Conservation (phyloP, 768 basidiomycete genomes). For the Mycena galericulata region DNA sequence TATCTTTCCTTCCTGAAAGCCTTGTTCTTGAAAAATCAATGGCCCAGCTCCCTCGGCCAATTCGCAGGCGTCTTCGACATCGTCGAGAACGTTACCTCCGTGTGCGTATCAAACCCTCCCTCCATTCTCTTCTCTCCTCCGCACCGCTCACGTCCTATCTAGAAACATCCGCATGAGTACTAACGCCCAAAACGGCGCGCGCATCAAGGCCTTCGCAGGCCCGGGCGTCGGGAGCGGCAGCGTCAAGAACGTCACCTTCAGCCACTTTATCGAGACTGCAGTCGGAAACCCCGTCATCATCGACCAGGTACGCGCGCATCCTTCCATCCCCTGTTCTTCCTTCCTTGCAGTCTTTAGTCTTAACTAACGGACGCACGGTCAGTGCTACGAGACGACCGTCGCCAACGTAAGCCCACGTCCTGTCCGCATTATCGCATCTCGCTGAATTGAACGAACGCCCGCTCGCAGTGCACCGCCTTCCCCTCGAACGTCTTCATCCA, state of each 20-base stretch:
- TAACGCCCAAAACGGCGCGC: conserved; percentile 75
- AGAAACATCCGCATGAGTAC: conserved; percentile 70
- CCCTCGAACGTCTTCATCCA: conserved; percentile 68
- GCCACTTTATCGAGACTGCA: conserved; percentile 62
- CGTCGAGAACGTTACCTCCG: conserved; percentile 68
- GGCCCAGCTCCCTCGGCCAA: conserved; percentile 69
- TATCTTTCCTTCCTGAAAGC: not conserved
- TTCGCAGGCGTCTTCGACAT: conserved; percentile 67
- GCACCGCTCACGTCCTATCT: not conserved
- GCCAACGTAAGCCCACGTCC: conserved; percentile 37
- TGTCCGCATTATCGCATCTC: not conserved
- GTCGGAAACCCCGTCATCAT: conserved; percentile 73
- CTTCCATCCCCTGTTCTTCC: too few species aligned
- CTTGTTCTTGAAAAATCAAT: not conserved
- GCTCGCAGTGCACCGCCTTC: conserved; percentile 60
- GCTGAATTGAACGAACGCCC: not conserved
- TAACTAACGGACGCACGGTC: not conserved
- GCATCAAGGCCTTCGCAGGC: conserved; percentile 78
- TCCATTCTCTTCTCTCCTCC: not conserved
- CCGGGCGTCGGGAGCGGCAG: conserved; percentile 68
- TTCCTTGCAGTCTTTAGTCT: not conserved
- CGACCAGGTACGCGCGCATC: conserved; percentile 39
- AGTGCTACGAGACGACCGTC: conserved; percentile 64
- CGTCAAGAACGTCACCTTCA: conserved; percentile 68
- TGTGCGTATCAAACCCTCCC: too few species aligned